A percentile compares a stretch with the other conserved stretches of the same genome.
phyloP scores from a whole-genome alignment of 1,284 basidiomycete genomes.

The Agroathelia rolfsii region DNA sequence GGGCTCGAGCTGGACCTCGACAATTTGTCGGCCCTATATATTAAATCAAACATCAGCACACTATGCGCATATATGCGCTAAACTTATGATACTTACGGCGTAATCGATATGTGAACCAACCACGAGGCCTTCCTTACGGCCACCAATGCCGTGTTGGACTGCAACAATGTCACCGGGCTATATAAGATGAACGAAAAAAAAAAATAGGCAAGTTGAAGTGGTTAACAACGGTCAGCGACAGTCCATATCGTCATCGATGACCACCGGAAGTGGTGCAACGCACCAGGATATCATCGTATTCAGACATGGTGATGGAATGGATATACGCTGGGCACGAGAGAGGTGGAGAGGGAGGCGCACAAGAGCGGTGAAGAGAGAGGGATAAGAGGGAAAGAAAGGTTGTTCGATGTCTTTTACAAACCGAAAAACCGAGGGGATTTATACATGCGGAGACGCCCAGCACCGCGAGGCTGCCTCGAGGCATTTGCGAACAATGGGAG shows the following conservation, averaged over 20 bases:
- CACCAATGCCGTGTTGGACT: conserved; percentile 51
- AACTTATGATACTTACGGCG: conserved; percentile 35
- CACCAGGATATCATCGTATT: conserved; percentile 11
- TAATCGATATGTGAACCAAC: conserved; percentile 62
- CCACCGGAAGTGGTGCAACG: conserved; percentile 1
- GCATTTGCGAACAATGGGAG: too few relatives aligned
- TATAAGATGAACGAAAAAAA: conserved; percentile 6
- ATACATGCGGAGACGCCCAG: too few relatives aligned
- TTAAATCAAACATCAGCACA: conserved; percentile 6
- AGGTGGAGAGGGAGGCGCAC: too few relatives aligned
- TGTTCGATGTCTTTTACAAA: too few relatives aligned
- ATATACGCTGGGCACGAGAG: too few relatives aligned
- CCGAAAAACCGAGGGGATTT: too few relatives aligned
- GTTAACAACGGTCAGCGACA: background rate
- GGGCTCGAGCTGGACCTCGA: conserved; percentile 69
- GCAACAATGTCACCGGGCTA: conserved; percentile 73
- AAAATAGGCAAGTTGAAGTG: background rate
- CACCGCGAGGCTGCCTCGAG: too few relatives aligned
- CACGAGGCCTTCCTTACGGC: conserved; percentile 66
- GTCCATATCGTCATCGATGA: background rate
- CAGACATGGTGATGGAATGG: too few relatives aligned
- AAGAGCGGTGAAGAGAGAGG: too few relatives aligned
- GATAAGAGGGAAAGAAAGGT: too few relatives aligned
- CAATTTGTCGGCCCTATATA: conserved; percentile 61
- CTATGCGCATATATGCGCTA: background rate